Base-by-base conservation (phyloP, 2,329 filamentous ascomycete species). In the Boeremia lycopersici region DNA sequence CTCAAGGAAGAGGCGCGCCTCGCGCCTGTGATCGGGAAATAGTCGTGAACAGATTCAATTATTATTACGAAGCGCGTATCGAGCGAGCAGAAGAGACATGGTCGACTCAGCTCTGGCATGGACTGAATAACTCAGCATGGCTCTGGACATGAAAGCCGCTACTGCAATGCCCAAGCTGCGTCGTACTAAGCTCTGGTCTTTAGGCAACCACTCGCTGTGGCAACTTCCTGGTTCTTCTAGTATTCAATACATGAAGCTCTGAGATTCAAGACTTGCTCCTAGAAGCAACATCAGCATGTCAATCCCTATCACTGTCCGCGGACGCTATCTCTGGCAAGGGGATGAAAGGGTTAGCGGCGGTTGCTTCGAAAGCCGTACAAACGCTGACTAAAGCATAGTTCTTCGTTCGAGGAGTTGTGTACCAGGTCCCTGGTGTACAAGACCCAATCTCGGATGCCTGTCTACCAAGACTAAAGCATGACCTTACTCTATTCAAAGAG, bases 261-360 rank as follows among this genome's bases (percentile, higher is more conserved):
- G 7, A 7, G 19, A 29, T 23, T 4, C 28, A 36, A 13, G 13
- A 28, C 13, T 17, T 19, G 9, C 12, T 34, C 2, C n/a, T 30
- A 9, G 23, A 10, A 26, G 8, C 13, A 19, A 13, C 7, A 10
- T n/a, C 10, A 7, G 43, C 31, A 40, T 44, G 8, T 57, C 48
- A 12, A n/a, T 57, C 17, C 44, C 54, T n/a, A 53, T 57, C 6
- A 45, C 39, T 7, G 40, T 57, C n/a, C 54, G 44, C n/a, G 54
- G 54, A 4, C 54, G 54, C 5, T 57, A 57, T 28, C 54, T 57
- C 0, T 57, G 48, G 54, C 48, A 48, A 43, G 54, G 54, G 5
- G 44, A 57, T 10, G 17, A 52, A 13, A 45, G 54, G 15, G 48
- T 49, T 39, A 11, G 26, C 4, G 11, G n/a, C 19, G 11, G n/a